A percentile compares a stretch with the other conserved stretches of the same genome.
phyloP scores from a whole-genome alignment of 2,329 filamentous ascomycete genomes.

The Cadophora malorum region DNA sequence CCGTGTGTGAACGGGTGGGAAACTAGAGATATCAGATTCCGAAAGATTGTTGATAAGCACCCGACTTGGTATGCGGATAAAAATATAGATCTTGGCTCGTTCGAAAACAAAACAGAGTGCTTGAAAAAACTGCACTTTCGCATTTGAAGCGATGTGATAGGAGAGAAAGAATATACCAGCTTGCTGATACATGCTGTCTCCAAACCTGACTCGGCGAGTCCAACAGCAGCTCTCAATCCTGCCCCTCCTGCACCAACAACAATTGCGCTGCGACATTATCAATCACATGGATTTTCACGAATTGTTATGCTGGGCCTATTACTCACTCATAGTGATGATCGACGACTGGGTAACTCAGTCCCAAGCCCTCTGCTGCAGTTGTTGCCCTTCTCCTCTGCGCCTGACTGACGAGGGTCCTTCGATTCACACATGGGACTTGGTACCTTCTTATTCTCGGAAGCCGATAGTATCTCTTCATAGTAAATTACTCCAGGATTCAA shows the following conservation, averaged over 20 bases:
- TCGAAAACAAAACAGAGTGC: background rate
- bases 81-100: background rate
- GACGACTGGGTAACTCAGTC: slow-evolving; percentile 30
- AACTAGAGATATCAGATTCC: slow-evolving; percentile 46
- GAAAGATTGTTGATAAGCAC: background rate
- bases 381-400: slow-evolving; percentile 28
- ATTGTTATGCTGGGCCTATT: background rate
- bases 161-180: slow-evolving; percentile 44
- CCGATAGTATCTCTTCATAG: background rate
- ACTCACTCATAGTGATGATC: slow-evolving; percentile 41
- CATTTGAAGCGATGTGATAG: background rate
- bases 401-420: slow-evolving; percentile 38
- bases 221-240: slow-evolving; percentile 67
- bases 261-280: slow-evolving; percentile 31
- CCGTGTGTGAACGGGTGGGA: slow-evolving; percentile 68
- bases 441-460: background rate
- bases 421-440: background rate
- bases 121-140: background rate
- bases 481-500: background rate
- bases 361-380: slow-evolving; percentile 18
- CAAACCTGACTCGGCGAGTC: slow-evolving; percentile 67
- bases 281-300: background rate
- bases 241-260: slow-evolving; percentile 64
- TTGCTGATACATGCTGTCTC: slow-evolving; percentile 71
- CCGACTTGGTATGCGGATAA: background rate